Percentiles rank a stretch among this genome's conserved stretches.
Evolutionary conservation across 140 eudicot genomes (phyloP).

Genomic region (Erigeron philadelphicus): DNA sequence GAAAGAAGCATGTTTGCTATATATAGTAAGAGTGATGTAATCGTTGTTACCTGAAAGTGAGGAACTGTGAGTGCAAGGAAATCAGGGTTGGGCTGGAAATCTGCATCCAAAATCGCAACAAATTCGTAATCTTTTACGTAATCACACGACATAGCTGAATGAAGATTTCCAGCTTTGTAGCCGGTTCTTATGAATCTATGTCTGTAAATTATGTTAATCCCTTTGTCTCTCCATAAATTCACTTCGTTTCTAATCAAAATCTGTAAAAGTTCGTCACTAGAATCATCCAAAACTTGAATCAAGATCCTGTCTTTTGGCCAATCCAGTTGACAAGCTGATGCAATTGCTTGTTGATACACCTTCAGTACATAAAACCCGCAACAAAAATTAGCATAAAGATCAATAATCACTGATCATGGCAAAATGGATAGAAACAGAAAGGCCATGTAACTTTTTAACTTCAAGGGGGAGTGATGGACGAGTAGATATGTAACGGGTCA

Average conservation of each 20-base stretch:
- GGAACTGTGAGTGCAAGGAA: slow-evolving; percentile 70
- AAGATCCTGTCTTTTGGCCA: slow-evolving; percentile 86
- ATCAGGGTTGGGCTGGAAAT: slow-evolving; percentile 82
- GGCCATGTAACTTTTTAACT: too few species aligned
- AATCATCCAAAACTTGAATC: slow-evolving; percentile 83
- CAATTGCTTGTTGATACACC: slow-evolving; percentile 82
- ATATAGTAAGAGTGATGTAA: slow-evolving; percentile 17
- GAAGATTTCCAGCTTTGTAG: slow-evolving; percentile 84
- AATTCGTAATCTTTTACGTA: slow-evolving; percentile 81
- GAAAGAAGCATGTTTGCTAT: slow-evolving; percentile 12
- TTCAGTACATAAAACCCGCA: slow-evolving; percentile 27
- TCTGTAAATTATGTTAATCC: slow-evolving; percentile 74
- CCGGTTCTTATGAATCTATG: slow-evolving; percentile 81
- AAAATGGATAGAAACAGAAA: neutral
- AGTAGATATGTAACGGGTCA: neutral
- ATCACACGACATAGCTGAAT: slow-evolving; percentile 92
- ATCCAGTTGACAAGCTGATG: slow-evolving; percentile 82
- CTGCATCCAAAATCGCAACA: slow-evolving; percentile 87
- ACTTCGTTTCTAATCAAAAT: slow-evolving; percentile 61
- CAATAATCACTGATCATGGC: neutral
- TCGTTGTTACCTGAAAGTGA: slow-evolving; percentile 62
- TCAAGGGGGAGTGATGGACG: too few species aligned
- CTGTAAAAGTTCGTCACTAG: slow-evolving; percentile 70
- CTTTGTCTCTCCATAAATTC: slow-evolving; percentile 63
- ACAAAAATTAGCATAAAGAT: slow-evolving; percentile 15